Evolutionary conservation across 371 early-diverging fungal species (phyloP).

Genomic region (Mortierella sp.): DNA sequence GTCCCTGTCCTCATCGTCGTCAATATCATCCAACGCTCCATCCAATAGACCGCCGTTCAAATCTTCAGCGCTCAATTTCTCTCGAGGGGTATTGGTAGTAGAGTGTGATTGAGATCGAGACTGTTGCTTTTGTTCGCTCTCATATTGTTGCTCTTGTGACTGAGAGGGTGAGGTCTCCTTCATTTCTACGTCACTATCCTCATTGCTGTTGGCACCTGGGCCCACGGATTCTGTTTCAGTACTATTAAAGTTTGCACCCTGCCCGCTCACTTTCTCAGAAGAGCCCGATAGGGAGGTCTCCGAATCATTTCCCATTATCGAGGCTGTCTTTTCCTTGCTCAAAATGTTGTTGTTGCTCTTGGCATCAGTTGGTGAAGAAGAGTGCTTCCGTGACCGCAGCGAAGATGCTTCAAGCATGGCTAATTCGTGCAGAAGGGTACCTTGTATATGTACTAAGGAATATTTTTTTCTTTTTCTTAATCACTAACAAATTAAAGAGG

Average conservation of each 20-base stretch:
- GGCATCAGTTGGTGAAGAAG: constrained; percentile 18
- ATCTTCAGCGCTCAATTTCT: constrained; percentile 33
- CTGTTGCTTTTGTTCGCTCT: not conserved
- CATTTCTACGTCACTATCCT: constrained; percentile 19
- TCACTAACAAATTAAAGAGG: not conserved
- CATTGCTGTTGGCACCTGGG: not conserved
- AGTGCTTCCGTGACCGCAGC: constrained; percentile 29
- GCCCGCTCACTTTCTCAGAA: constrained; percentile 4
- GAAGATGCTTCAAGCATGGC: constrained; percentile 38
- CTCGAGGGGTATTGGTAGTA: not conserved
- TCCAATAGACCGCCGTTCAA: constrained; percentile 33
- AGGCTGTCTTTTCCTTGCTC: constrained; percentile 11
- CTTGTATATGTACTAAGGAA: not conserved
- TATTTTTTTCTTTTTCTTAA: not conserved
- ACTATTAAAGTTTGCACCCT: not conserved
- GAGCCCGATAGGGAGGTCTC: constrained; percentile 17
- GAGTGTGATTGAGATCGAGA: not conserved
- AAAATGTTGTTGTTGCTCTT: constrained; percentile 12
- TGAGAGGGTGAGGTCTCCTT: constrained; percentile 5
- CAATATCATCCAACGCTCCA: constrained; percentile 38
- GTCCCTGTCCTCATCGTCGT: constrained; percentile 41
- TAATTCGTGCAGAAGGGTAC: not conserved
- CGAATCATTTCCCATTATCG: constrained; percentile 20
- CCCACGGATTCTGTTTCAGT: not conserved
- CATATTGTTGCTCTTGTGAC: not conserved